Evolutionary conservation across 1,284 basidiomycete genomes (phyloP).

Genomic region (Inonotus hispidus): DNA sequence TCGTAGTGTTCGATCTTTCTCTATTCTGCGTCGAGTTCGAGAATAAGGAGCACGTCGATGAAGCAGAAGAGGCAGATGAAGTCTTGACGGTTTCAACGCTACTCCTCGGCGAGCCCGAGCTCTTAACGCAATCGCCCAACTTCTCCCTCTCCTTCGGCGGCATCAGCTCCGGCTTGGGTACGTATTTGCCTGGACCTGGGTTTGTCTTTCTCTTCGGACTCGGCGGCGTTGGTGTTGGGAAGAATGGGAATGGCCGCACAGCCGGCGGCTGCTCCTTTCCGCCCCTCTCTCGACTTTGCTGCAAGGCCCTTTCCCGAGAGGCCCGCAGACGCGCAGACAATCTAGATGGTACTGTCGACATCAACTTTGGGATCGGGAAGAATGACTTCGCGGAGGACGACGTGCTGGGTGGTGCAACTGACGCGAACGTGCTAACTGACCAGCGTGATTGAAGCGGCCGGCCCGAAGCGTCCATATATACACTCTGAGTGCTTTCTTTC

Average conservation of each 20-base stretch:
- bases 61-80: background rate
- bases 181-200: constrained; percentile 12
- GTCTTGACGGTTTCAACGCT: background rate
- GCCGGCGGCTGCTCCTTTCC: background rate
- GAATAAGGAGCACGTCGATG: background rate
- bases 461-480: constrained; percentile 5
- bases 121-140: no score
- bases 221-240: constrained; percentile 14
- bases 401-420: background rate
- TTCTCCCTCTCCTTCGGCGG: background rate
- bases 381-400: constrained; percentile 6
- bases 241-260: constrained; percentile 11
- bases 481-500: background rate
- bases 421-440: constrained; percentile 16
- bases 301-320: background rate
- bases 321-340: background rate
- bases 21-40: background rate
- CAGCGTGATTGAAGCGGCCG: constrained; percentile 14
- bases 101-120: background rate
- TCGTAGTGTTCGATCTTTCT: background rate
- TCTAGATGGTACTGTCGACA: constrained; percentile 1
- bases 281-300: background rate
- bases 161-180: constrained; percentile 9
- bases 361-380: constrained; percentile 14
- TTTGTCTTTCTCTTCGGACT: constrained; percentile 15